Percentiles rank a stretch among this genome's conserved stretches.
Evolutionary conservation across 192 early-diverging fungal genomes (phyloP).

Genomic region (Rhizoclosmatium globosum): DNA sequence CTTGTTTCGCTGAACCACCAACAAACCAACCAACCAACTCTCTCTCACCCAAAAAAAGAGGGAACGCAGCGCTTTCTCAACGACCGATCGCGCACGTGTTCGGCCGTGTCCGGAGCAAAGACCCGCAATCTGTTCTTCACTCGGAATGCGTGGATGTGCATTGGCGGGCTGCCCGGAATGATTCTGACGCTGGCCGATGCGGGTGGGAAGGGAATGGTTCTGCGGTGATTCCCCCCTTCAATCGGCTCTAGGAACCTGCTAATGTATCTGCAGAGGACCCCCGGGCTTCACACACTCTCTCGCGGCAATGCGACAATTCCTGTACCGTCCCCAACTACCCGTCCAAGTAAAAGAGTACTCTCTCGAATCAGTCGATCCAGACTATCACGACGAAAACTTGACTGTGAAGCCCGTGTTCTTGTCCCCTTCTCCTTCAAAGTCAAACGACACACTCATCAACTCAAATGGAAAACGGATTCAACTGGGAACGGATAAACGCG

Average conservation of each 20-base stretch:
- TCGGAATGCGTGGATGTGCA: slow-evolving; percentile 80
- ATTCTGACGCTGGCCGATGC: slow-evolving; percentile 87
- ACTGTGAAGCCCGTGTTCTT: slow-evolving; percentile 70
- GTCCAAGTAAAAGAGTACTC: neutral
- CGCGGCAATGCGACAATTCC: slow-evolving; percentile 34
- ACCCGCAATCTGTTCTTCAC: slow-evolving; percentile 83
- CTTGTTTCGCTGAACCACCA: neutral
- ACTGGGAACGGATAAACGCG: slow-evolving; percentile 14
- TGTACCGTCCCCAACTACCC: slow-evolving; percentile 21
- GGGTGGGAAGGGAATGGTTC: slow-evolving; percentile 61
- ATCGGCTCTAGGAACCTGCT: neutral
- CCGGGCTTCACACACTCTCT: slow-evolving; percentile 18
- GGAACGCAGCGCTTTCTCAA: slow-evolving; percentile 86
- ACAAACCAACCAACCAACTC: neutral
- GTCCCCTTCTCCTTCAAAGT: slow-evolving; percentile 47
- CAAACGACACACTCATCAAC: neutral
- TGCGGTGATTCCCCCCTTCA: slow-evolving; percentile 38
- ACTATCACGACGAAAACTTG: slow-evolving; percentile 75
- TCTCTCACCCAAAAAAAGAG: slow-evolving; percentile 50
- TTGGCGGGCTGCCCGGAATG: slow-evolving; percentile 95
- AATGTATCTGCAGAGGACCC: slow-evolving; percentile 10
- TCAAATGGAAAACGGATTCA: slow-evolving; percentile 18
- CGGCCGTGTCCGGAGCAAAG: slow-evolving; percentile 69
- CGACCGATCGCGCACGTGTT: slow-evolving; percentile 63
- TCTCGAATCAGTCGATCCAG: slow-evolving; percentile 5